These are phyloP conservation scores for Corylus americana DNA, from an alignment of 306 rosid genomes.

Conservation along the genomic window DNA sequence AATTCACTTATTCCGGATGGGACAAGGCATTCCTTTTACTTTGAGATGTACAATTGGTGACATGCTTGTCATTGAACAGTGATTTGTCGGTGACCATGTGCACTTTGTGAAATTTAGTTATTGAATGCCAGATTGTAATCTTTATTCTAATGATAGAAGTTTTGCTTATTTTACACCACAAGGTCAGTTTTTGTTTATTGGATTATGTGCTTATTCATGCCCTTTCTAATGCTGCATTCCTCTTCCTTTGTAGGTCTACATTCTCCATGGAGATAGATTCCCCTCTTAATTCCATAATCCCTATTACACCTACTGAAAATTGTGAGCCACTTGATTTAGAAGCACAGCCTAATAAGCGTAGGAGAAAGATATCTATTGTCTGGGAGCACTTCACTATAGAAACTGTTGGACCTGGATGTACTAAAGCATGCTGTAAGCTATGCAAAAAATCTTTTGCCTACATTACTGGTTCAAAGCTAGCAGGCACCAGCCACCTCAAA, in stretches of 20 bases:
- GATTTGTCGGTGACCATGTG: background rate
- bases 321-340: constrained; percentile 43
- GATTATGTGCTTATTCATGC: constrained; percentile 9
- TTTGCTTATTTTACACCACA: background rate
- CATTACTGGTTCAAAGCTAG: constrained; percentile 68
- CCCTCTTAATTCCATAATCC: background rate
- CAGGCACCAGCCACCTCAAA: constrained; percentile 88
- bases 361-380: constrained; percentile 78
- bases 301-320: constrained; percentile 31
- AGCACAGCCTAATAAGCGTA: constrained; percentile 45
- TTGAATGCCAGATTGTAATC: background rate
- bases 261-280: constrained; percentile 45
- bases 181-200: constrained; percentile 9
- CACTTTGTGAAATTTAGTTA: background rate
- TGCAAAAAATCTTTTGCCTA: constrained; percentile 81
- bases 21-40: background rate
- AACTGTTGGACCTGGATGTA: constrained; percentile 59
- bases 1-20: background rate
- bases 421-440: constrained; percentile 73
- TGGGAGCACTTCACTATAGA: constrained; percentile 84
- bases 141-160: background rate
- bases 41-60: too few relatives aligned
- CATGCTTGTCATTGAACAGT: background rate
- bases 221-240: constrained; percentile 13
- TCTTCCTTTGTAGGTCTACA: constrained; percentile 32